Base-by-base conservation (phyloP, 139 green algal species). In the Limnomonas spitsbergensis region DNA sequence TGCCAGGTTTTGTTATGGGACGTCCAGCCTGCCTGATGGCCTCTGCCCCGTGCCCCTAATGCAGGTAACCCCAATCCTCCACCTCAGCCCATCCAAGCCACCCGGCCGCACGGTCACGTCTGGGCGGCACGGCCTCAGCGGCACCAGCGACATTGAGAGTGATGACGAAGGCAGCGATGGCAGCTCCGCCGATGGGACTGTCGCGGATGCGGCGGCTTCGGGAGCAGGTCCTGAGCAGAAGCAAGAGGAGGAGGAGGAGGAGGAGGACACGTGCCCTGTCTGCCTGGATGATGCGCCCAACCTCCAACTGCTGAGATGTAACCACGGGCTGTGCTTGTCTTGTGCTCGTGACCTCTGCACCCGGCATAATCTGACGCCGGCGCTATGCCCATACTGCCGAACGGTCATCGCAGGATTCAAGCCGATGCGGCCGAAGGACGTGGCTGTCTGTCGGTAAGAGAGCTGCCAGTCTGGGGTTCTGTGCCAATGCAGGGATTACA, bases 321-420 rank as follows among this genome's bases (percentile, higher is more conserved):
- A 35, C 27, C 82, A 87, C 75, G 2, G 32, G n/a, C 42, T 87
- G 39, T 87, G 82, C 40, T 66, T 82, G 36, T 68, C 36, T 24
- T 87, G 82, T 54, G 82, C 82, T 1, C 27, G 47, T 9, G 82
- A 87, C 54, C 78, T 87, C 54, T 61, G 71, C 35, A 80, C 75
- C 47, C 78, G 82, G 26, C 53, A 83, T 78, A 24, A 54, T 34
- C 75, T 87, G 52, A 87, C 82, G 6, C 82, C 82, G 1, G 82
- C 78, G 36, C 78, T 87, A 53, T 87, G 82, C 56, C 82, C 82
- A 27, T 87, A 84, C 74, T 87, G 82, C 78, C 78, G 82, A 6
- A 52, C 38, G 0, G 38, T 87, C 36, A 87, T 87, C 4, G n/a
- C 32, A 24, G 66, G 69, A 6, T 83, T 87, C 74, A 61, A 20